A percentile compares a stretch with the other conserved stretches of the same genome.
phyloP scores from a whole-genome alignment of 441 rosid genomes.

The Euphorbia neoarborescens region DNA sequence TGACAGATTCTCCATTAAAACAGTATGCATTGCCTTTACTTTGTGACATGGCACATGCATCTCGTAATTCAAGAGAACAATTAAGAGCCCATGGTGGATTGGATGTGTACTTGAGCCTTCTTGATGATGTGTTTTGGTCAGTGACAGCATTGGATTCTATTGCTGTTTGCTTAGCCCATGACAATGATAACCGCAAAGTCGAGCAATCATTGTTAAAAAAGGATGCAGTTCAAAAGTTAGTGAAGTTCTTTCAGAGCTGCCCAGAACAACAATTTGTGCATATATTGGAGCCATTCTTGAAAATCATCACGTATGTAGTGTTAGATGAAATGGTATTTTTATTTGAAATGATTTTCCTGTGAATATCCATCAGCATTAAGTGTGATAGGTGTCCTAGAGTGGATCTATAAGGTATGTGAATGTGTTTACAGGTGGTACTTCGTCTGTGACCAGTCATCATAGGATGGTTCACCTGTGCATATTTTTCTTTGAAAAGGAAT shows the following conservation, averaged over 20 bases:
- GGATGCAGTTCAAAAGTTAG: conserved; percentile 82
- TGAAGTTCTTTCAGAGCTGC: conserved; percentile 80
- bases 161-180: conserved; percentile 96
- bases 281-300: conserved; percentile 94
- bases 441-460: background rate
- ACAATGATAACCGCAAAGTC: conserved; percentile 87
- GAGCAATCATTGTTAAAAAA: conserved; percentile 84
- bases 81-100: conserved; percentile 90
- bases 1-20: conserved; percentile 72
- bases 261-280: conserved; percentile 93
- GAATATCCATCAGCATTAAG: background rate
- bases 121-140: conserved; percentile 80
- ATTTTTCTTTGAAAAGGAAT: background rate
- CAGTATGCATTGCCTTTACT: conserved; percentile 76
- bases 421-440: background rate
- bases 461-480: background rate
- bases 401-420: background rate
- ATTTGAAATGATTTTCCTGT: background rate
- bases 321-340: background rate
- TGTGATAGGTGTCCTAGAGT: background rate
- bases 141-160: conserved; percentile 90
- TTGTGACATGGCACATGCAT: conserved; percentile 99
- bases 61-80: conserved; percentile 96
- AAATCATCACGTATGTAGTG: conserved; percentile 68
- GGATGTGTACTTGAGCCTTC: conserved; percentile 88